Conservation (phyloP, 805 yeast species). For the Candida ovalis region DNA sequence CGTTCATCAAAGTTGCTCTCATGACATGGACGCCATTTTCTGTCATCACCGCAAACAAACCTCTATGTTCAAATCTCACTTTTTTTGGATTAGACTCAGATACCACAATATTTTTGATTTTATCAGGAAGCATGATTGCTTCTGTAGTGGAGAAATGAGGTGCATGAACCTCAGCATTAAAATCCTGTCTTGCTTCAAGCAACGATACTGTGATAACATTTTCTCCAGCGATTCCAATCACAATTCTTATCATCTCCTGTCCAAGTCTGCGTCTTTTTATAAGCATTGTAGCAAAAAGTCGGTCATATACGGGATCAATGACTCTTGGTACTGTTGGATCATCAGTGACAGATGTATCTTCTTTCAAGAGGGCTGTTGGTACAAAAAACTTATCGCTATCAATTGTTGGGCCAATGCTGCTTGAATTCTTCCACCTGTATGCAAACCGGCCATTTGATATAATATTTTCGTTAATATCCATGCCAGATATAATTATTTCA, state of each 20-base stretch:
- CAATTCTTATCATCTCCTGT: not conserved
- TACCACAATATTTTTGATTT: slow-evolving; percentile 33
- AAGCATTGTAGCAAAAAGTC: slow-evolving; percentile 31
- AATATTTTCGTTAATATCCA: not conserved
- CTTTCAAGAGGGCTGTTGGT: slow-evolving; percentile 24
- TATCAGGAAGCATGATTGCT: slow-evolving; percentile 13
- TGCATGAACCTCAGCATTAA: not conserved
- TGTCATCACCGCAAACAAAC: slow-evolving; percentile 31
- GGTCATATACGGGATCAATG: slow-evolving; percentile 26
- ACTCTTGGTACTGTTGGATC: not conserved
- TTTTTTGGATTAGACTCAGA: slow-evolving; percentile 2
- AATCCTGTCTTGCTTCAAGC: not conserved
- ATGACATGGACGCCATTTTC: slow-evolving; percentile 27
- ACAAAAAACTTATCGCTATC: slow-evolving; percentile 21
- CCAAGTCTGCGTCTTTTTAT: slow-evolving; percentile 2
- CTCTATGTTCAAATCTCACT: not conserved
- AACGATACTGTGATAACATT: not conserved
- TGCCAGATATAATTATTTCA: slow-evolving; percentile 7
- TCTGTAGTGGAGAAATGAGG: slow-evolving; percentile 12
- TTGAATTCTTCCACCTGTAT: not conserved
- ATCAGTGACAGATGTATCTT: slow-evolving; percentile 26
- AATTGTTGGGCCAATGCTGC: not conserved
- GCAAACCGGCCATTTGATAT: not conserved
- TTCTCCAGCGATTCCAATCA: slow-evolving; percentile 32
- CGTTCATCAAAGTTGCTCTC: slow-evolving; percentile 14